A percentile compares a stretch with the other conserved stretches of the same genome.
Conservation (phyloP, 345 rosid species). For the Mallotus nudiflorus region DNA sequence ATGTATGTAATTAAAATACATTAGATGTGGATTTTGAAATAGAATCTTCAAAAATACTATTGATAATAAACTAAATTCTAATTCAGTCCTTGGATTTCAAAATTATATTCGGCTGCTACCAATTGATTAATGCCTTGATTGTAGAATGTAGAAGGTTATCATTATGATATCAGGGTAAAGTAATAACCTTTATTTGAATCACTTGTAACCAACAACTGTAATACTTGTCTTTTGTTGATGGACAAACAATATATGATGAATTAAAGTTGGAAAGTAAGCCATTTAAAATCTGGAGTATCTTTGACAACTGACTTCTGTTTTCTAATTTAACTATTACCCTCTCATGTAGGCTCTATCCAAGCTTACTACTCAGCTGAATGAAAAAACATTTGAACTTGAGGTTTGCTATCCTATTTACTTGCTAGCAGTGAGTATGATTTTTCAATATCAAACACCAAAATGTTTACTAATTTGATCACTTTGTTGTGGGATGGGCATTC, state of each 20-base stretch:
- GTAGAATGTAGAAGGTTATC: neutral
- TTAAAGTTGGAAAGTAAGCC: neutral
- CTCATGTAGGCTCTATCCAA: conserved; percentile 50
- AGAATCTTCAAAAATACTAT: neutral
- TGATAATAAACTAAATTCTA: neutral
- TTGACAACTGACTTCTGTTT: conserved; percentile 9
- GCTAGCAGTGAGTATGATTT: conserved; percentile 1
- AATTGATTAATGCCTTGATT: neutral
- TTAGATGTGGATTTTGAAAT: neutral
- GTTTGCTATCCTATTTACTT: conserved; percentile 40
- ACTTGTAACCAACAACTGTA: neutral
- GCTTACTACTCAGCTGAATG: conserved; percentile 57
- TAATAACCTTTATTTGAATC: neutral
- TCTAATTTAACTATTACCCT: conserved; percentile 25
- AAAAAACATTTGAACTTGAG: conserved; percentile 71
- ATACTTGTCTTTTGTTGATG: neutral
- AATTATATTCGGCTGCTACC: neutral
- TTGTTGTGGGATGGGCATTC: conserved; percentile 22
- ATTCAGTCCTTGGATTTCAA: conserved; percentile 1
- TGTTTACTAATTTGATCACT: conserved; percentile 21
- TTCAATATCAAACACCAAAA: conserved; percentile 5
- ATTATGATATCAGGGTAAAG: neutral
- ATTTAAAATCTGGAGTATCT: neutral
- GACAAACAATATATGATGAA: neutral
- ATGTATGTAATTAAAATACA: neutral